These are phyloP conservation scores for Licmophora abbreviata DNA, from an alignment of 108 stramenopile species.

Conservation along the genomic window DNA sequence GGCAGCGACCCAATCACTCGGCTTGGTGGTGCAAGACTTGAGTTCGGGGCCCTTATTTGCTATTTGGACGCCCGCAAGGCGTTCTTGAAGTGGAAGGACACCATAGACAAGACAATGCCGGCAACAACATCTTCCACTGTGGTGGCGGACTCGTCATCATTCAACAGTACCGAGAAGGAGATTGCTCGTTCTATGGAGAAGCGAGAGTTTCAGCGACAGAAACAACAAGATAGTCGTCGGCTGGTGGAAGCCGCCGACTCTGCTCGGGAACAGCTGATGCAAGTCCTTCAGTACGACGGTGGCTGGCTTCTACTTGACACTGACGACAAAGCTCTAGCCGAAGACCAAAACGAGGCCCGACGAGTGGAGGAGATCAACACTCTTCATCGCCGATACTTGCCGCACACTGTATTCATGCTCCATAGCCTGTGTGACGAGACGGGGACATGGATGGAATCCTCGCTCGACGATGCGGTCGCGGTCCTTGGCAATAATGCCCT, in stretches of 20 bases:
- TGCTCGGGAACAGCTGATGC: conserved; percentile 33
- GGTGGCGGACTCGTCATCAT: neutral
- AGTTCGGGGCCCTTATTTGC: conserved; percentile 18
- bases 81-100: conserved; percentile 27
- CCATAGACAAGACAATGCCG: conserved; percentile 7
- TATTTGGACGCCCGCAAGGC: conserved; percentile 34
- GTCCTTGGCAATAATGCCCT: conserved; percentile 25
- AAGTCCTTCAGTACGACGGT: conserved; percentile 52
- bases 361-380: conserved; percentile 31
- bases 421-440: conserved; percentile 60
- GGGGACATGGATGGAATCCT: conserved; percentile 54
- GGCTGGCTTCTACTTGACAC: conserved; percentile 53
- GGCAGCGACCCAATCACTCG: conserved; percentile 2
- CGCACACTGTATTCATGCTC: conserved; percentile 43
- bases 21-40: conserved; percentile 14
- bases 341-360: conserved; percentile 23
- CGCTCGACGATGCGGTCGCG: conserved; percentile 36
- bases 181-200: conserved; percentile 41
- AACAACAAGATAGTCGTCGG: conserved; percentile 21
- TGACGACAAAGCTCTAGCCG: conserved; percentile 10
- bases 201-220: conserved; percentile 28
- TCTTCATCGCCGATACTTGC: conserved; percentile 39
- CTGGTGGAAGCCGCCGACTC: conserved; percentile 38
- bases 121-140: neutral
- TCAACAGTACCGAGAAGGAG: conserved; percentile 25